Evolutionary conservation across 768 basidiomycete species (phyloP), one percentile per base, ranked within the genome.

Genomic region (Suillus plorans): DNA sequence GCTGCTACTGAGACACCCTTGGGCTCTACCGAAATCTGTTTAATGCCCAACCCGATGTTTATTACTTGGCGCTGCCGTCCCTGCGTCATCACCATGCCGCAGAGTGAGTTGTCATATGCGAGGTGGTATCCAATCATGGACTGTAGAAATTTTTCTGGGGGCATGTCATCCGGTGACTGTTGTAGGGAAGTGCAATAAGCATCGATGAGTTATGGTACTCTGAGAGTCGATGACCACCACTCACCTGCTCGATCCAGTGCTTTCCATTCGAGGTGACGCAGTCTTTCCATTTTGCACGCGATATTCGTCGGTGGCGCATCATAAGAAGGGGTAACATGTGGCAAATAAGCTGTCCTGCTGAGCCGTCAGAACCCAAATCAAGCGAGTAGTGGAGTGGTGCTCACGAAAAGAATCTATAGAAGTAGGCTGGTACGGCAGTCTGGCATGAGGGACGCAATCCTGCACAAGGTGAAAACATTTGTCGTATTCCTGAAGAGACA

Each of bases 21-120:
- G 0, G 90, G 88, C 66, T 88, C 85, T 9, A 89, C 84, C 44
- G 78, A 80, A 59, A 90, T 80, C 60, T 87, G 86, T 69, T 90
- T 88, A 71, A 92, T 83, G 5, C 89, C 91, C n/a, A 94, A 79
- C 2, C 92, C 92, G 69, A 94, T 88, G 75, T 92, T 92, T 69
- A 91, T 80, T 57, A 94, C 92, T 63, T 90, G 87, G 53, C 86
- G 83, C 62, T 87, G 86, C 12, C 82, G 81, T 4, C 92, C 92
- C 69, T 94, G 91, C 1, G 90, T 90, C 85, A 94, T 91, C 45
- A 89, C 87, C 89, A 93, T 92, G n/a, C 88, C 90, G 62, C 91
- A 86, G 10, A 93, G 73, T 12, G 88, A 89, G 64, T 84, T 84
- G 65, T 89, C 86, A 68, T 82, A 87, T 1, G 86, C 81, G 55